Evolutionary conservation across 140 eudicot species (phyloP), one percentile per base, ranked within the genome.

Genomic region (Oenanthe javanica): DNA sequence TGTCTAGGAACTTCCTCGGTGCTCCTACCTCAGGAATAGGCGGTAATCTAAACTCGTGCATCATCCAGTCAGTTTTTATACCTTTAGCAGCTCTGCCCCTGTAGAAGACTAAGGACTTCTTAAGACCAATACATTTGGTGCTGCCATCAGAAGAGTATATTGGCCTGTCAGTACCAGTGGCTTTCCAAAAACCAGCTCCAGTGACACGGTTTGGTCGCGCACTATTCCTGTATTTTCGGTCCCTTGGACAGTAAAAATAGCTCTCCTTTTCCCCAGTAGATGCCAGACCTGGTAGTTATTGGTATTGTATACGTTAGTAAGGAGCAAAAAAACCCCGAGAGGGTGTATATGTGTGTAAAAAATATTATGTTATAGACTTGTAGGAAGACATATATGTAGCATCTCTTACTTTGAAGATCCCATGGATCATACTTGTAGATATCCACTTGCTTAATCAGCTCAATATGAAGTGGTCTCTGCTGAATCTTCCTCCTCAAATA

Each of bases 241-340:
- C 98, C 91, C 98, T 91, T 13, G 97, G 98, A 78, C 98, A 91
- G 86, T 90, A 94, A 83, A 94, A 94, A 73, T 94, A 94, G 97
- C 98, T 91, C 54, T 94, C 98, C 83, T 94, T 94, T 87, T 94
- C 98, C 63, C 98, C 92, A 14, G 89, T 88, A 1, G 93, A 86
- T 79, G 98, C 96, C 85, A 93, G 83, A 83, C 86, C 98, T 93
- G 86, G 21, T 25, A 19, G 38, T 77, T 50, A 70, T 43, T 54
- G 47, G 52, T 61, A 11, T 8, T 47, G 8, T 46, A 12, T 27
- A 48, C 43, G 8, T 47, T 23, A 23, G 59, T 1, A 12, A 23
- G 19, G 11, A 48, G 14, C 14, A 11, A 47, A 46, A 43, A 43
- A 6, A 61, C 15, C 38, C 38, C 10, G 67, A 59, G 36, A 9